Conservation (phyloP, 345 rosid species). For the Rhizophora mangle region DNA sequence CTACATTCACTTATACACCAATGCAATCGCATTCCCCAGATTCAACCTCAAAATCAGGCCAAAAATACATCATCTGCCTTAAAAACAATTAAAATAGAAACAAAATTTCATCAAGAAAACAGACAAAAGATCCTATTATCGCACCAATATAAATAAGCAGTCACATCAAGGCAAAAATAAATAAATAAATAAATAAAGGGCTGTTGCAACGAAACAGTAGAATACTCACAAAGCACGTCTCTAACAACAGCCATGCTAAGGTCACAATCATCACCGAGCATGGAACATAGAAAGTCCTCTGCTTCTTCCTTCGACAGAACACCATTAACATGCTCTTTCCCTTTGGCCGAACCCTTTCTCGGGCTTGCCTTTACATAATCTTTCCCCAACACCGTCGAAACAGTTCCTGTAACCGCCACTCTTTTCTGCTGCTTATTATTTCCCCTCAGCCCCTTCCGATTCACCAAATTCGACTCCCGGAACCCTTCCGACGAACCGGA, state of each 20-base stretch:
- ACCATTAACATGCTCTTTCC: conserved; percentile 22
- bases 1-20: neutral
- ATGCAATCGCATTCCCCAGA: neutral
- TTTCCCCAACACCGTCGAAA: conserved; percentile 74
- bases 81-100: neutral
- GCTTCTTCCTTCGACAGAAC: conserved; percentile 46
- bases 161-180: neutral
- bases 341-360: conserved; percentile 24
- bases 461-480: conserved; percentile 27
- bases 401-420: conserved; percentile 75
- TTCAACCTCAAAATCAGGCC: neutral
- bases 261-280: conserved; percentile 76
- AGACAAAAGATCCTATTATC: neutral
- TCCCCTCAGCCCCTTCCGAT: conserved; percentile 28
- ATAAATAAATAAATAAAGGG: neutral
- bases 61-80: neutral
- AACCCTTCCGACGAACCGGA: conserved; percentile 37
- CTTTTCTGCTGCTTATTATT: conserved; percentile 53
- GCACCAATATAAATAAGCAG: too few species aligned
- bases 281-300: conserved; percentile 65
- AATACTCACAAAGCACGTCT: conserved; percentile 74
- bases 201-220: neutral
- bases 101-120: neutral
- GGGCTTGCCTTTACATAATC: conserved; percentile 57
- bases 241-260: conserved; percentile 70